A percentile compares a stretch with the other conserved stretches of the same genome.
These are phyloP conservation scores for Penicillium parvum DNA, from an alignment of 495 filamentous ascomycete species.

Conservation along the genomic window DNA sequence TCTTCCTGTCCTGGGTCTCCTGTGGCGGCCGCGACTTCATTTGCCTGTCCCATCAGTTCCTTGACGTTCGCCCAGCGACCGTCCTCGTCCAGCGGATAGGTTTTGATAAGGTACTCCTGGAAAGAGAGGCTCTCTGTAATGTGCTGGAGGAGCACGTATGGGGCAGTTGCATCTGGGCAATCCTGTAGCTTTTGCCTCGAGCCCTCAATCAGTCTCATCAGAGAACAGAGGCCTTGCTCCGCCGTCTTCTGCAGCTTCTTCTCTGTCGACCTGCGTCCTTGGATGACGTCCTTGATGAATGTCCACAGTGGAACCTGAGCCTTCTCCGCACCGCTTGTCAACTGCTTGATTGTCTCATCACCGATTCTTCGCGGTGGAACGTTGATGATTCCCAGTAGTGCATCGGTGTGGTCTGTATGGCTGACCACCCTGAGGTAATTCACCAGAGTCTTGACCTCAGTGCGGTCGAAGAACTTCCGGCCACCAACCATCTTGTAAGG, in stretches of 20 bases:
- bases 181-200: constrained; percentile 56
- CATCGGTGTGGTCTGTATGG: constrained; percentile 86
- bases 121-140: constrained; percentile 71
- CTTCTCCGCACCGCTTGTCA: constrained; percentile 69
- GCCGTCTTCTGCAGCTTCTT: constrained; percentile 65
- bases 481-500: constrained; percentile 95
- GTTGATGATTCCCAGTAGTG: constrained; percentile 80
- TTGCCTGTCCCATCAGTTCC: constrained; percentile 75
- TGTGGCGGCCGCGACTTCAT: constrained; percentile 48
- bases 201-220: constrained; percentile 60
- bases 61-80: constrained; percentile 87
- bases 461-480: constrained; percentile 84
- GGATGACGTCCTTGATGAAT: constrained; percentile 62
- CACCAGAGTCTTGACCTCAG: constrained; percentile 82
- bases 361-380: constrained; percentile 78
- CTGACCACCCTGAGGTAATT: constrained; percentile 86
- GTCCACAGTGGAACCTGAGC: constrained; percentile 68
- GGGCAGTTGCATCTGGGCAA: constrained; percentile 41
- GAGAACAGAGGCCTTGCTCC: constrained; percentile 58
- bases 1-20: constrained; percentile 53
- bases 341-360: constrained; percentile 68
- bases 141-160: constrained; percentile 68
- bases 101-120: constrained; percentile 63
- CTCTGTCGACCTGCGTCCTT: constrained; percentile 61
- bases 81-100: constrained; percentile 73